Evolutionary conservation across 2,329 filamentous ascomycete species (phyloP).

Genomic region (Sporothrix curviconia): DNA sequence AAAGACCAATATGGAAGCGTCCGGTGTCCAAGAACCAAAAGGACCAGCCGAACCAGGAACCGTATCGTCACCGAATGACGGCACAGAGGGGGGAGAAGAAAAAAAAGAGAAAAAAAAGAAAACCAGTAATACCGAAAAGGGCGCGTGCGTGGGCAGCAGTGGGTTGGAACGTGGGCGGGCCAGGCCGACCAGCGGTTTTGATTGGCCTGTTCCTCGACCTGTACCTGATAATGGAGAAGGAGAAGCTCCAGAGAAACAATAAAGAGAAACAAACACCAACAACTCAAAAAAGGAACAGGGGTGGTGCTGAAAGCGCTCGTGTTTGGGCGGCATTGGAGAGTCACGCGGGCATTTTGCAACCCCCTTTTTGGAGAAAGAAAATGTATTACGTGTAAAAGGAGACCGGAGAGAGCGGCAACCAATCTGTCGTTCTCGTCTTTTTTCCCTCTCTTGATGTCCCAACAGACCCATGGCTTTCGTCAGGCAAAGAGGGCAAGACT

Average conservation of each 20-base stretch:
- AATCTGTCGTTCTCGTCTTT: background rate
- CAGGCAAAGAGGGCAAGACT: background rate
- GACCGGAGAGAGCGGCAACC: too few species aligned
- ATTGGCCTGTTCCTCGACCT: background rate
- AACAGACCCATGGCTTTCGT: background rate
- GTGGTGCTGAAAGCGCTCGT: too few species aligned
- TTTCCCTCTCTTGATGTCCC: background rate
- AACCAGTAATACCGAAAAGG: too few species aligned
- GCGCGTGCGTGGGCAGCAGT: background rate
- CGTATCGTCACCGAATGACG: too few species aligned
- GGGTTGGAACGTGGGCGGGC: slow-evolving; percentile 6
- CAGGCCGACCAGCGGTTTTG: background rate
- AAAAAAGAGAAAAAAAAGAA: too few species aligned
- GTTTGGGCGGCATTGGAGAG: background rate
- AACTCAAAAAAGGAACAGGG: background rate
- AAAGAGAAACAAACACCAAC: background rate
- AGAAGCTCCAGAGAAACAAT: too few species aligned
- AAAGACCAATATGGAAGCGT: too few species aligned
- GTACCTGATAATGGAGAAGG: too few species aligned
- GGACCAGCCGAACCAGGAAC: too few species aligned
- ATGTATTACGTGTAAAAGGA: too few species aligned
- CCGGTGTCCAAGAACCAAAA: too few species aligned
- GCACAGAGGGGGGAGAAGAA: background rate
- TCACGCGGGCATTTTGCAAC: slow-evolving; percentile 4
- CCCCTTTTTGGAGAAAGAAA: background rate